Conservation (phyloP, 352 stramenopile genomes). For the Salisapilia sapeloensis region DNA sequence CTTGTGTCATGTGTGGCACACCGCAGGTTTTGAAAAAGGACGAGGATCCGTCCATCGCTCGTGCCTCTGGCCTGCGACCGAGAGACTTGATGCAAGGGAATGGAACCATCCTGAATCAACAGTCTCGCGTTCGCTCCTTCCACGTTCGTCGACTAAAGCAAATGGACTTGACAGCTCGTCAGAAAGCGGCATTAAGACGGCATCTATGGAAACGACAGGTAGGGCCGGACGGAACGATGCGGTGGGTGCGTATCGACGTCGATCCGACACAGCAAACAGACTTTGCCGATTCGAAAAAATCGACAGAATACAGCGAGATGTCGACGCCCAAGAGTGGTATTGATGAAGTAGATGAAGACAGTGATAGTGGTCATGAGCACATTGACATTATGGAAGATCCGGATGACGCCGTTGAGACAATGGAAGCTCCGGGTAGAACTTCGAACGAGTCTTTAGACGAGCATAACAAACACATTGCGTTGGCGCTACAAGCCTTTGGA, state of each 20-base stretch:
- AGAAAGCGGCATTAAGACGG: slow-evolving; percentile 60
- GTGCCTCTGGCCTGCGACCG: slow-evolving; percentile 56
- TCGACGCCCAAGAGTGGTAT: slow-evolving; percentile 15
- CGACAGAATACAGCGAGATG: slow-evolving; percentile 27
- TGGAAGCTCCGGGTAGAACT: too few relatives aligned
- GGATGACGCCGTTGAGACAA: too few relatives aligned
- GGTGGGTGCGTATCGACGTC: slow-evolving; percentile 65
- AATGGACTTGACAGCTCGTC: slow-evolving; percentile 63
- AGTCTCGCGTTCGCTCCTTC: slow-evolving; percentile 67
- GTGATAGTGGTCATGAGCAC: not conserved
- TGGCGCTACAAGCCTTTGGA: slow-evolving; percentile 63
- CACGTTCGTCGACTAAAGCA: slow-evolving; percentile 74
- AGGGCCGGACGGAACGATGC: slow-evolving; percentile 50
- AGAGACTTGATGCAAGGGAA: slow-evolving; percentile 37
- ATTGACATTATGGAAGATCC: not conserved
- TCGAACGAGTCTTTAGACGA: slow-evolving; percentile 40
- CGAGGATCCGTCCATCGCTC: slow-evolving; percentile 29
- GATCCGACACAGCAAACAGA: slow-evolving; percentile 11
- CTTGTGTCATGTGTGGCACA: slow-evolving; percentile 74
- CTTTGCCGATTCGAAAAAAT: not conserved
- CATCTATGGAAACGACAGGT: slow-evolving; percentile 65
- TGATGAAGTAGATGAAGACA: slow-evolving; percentile 6
- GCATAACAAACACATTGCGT: slow-evolving; percentile 52
- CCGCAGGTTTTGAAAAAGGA: slow-evolving; percentile 38
- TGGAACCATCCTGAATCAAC: slow-evolving; percentile 61